These are phyloP conservation scores for Helichrysum umbraculigerum DNA, from an alignment of 129 eudicot species.

Conservation along the genomic window DNA sequence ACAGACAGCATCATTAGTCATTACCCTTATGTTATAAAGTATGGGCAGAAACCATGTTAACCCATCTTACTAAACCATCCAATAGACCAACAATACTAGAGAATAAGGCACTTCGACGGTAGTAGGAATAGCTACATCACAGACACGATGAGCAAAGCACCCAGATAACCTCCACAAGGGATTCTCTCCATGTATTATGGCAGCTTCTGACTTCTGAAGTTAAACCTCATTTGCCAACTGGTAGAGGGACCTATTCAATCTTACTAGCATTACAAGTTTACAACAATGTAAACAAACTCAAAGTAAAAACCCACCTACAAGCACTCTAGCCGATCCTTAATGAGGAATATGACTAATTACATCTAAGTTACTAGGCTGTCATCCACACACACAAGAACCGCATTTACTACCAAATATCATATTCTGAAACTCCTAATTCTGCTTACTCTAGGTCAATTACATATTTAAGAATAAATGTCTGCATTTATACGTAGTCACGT, in stretches of 20 bases:
- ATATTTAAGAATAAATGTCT: neutral
- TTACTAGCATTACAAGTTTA: neutral
- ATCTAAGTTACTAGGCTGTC: neutral
- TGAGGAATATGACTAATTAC: neutral
- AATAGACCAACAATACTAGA: too few species aligned
- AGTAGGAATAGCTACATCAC: neutral
- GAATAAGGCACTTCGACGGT: neutral
- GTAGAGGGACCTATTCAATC: neutral
- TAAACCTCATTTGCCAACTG: too few species aligned
- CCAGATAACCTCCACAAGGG: too few species aligned
- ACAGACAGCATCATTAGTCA: conserved; percentile 11
- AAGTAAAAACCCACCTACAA: neutral
- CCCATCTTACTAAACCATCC: too few species aligned
- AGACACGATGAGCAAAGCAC: neutral
- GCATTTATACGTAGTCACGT: neutral
- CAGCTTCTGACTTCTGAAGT: too few species aligned
- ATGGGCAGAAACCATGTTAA: neutral
- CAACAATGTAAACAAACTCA: neutral
- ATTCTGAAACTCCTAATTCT: neutral
- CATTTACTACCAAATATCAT: neutral
- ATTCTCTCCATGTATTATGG: too few species aligned
- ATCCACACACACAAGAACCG: neutral
- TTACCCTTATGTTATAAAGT: neutral
- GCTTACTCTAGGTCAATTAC: neutral
- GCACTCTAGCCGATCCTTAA: neutral